These are phyloP conservation scores for Phytophthora cactorum DNA, from an alignment of 352 stramenopile genomes.

Conservation along the genomic window DNA sequence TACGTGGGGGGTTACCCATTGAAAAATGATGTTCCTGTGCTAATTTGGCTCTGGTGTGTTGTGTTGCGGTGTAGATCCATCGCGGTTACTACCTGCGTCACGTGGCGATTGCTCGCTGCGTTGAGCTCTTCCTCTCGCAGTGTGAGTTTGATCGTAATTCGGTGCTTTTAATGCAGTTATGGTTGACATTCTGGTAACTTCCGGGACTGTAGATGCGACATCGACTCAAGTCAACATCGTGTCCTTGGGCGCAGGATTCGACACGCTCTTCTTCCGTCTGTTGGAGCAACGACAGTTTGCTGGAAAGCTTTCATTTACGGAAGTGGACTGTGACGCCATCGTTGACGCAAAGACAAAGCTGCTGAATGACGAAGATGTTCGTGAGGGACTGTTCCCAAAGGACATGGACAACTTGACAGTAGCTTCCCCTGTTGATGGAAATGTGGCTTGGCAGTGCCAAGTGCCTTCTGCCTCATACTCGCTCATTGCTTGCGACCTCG, in stretches of 20 bases:
- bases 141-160: slow-evolving; percentile 14
- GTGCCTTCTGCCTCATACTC: slow-evolving; percentile 46
- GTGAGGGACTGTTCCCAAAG: slow-evolving; percentile 36
- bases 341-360: slow-evolving; percentile 53
- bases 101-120: slow-evolving; percentile 55
- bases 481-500: slow-evolving; percentile 63
- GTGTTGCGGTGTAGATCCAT: slow-evolving; percentile 57
- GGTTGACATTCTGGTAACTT: slow-evolving; percentile 10
- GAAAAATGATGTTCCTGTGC: neutral
- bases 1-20: neutral
- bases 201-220: slow-evolving; percentile 21
- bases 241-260: slow-evolving; percentile 75
- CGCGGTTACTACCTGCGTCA: slow-evolving; percentile 81
- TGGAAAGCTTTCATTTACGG: slow-evolving; percentile 43
- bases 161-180: neutral
- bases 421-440: neutral
- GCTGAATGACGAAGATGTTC: slow-evolving; percentile 36
- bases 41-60: slow-evolving; percentile 2
- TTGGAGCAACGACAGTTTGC: slow-evolving; percentile 34
- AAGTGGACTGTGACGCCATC: slow-evolving; percentile 73
- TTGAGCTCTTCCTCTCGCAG: slow-evolving; percentile 58
- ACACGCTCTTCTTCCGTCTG: slow-evolving; percentile 79
- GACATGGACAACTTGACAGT: slow-evolving; percentile 15
- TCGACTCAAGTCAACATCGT: slow-evolving; percentile 56
- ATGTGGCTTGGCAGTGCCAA: slow-evolving; percentile 34